Evolutionary conservation across 2,329 filamentous ascomycete genomes (phyloP), one percentile per base, ranked within the genome.

Genomic region (Alternaria metachromatica): DNA sequence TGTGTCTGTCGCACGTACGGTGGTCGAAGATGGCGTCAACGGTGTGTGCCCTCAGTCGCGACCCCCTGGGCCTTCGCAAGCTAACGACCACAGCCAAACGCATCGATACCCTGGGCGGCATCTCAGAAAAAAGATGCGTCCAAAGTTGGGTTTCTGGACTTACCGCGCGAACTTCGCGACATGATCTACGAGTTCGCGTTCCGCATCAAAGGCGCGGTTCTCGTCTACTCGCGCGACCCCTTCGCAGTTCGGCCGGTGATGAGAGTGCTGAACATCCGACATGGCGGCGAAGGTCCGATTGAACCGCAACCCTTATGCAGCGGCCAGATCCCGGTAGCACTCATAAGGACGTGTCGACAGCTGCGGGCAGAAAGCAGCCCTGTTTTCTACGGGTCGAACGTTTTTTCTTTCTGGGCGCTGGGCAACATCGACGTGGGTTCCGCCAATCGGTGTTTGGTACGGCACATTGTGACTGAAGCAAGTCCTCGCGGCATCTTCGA

Each of bases 381-480:
- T 3, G 77, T 86, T 6, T 77, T 87, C 5, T 87, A 86, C 63
- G 79, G 80, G 26, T 65, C 68, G 18, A 86, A 87, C 67, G 79
- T 78, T 23, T 87, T 86, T 76, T 66, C 69, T 2, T 49, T 76
- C 12, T 76, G 71, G 62, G 65, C 61, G 5, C 33, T 68, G 21
- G 64, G 37, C 25, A 57, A 69, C 11, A 43, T 58, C 1, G 57
- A 64, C 7, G 70, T 76, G n/a, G 66, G 69, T 2, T 58, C 61
- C 2, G 18, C 49, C 13, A 53, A 55, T 21, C 51, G 76, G 5
- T 25, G 13, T 12, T 23, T 62, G 6, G 66, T 79, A 6, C 66
- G 67, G 6, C 69, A 74, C 28, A 63, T 76, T 9, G 64, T 62
- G 0, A 69, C 75, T 50, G 71, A 76, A 50, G 63, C 66, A 7